Conservation (phyloP, 116 monocot species). For the Cymodocea nodosa region DNA sequence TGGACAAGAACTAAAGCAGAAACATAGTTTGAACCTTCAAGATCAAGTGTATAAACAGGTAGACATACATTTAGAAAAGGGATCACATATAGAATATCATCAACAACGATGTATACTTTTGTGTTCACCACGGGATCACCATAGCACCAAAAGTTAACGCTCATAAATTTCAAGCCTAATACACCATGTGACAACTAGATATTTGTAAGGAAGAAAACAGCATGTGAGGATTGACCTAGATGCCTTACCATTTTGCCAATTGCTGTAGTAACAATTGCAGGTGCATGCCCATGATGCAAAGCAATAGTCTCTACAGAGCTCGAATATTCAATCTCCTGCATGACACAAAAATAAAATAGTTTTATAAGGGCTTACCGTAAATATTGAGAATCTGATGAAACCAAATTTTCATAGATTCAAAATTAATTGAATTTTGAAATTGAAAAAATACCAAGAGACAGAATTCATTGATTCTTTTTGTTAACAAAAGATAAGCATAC, state of each 20-base stretch:
- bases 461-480: too few relatives aligned
- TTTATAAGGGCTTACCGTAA: not conserved
- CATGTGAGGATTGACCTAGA: not conserved
- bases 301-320: constrained; percentile 22
- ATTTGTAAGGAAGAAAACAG: not conserved
- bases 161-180: not conserved
- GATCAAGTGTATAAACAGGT: too few relatives aligned
- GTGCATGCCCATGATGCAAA: constrained; percentile 12
- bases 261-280: constrained; percentile 29
- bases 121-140: not conserved
- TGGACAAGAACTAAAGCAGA: too few relatives aligned
- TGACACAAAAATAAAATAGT: constrained; percentile 7
- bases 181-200: not conserved
- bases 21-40: too few relatives aligned
- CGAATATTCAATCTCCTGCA: constrained; percentile 43
- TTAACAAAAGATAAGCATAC: too few relatives aligned
- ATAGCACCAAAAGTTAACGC: not conserved
- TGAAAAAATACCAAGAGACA: too few relatives aligned
- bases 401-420: too few relatives aligned
- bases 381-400: too few relatives aligned
- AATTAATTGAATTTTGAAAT: too few relatives aligned
- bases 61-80: too few relatives aligned
- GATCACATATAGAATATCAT: too few relatives aligned
- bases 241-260: constrained; percentile 42
- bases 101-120: not conserved